Evolutionary conservation across 805 yeast genomes (phyloP).

Genomic region (Starmerella bacillaris): DNA sequence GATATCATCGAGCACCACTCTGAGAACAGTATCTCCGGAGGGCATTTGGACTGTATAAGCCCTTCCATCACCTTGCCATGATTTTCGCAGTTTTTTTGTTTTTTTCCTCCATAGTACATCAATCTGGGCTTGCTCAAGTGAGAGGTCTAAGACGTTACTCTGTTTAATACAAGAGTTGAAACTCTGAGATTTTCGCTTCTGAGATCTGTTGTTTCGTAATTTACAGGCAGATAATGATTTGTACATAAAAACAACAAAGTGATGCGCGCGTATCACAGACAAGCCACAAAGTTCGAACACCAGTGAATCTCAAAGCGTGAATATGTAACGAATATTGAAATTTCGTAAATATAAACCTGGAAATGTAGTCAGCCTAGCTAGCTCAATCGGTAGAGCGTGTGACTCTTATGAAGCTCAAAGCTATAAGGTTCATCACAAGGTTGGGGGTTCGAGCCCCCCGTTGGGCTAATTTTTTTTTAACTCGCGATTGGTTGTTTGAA

Average conservation of each 20-base stretch:
- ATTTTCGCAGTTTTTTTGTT: slow-evolving; percentile 61
- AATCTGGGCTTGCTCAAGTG: too few relatives aligned
- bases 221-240: neutral
- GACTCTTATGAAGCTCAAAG: slow-evolving; percentile 14
- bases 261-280: too few relatives aligned
- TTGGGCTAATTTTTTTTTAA: slow-evolving; percentile 13
- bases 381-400: slow-evolving; percentile 19
- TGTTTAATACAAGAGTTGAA: neutral
- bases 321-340: too few relatives aligned
- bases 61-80: slow-evolving; percentile 88
- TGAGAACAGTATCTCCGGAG: neutral
- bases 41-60: slow-evolving; percentile 1
- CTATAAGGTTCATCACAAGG: slow-evolving; percentile 16
- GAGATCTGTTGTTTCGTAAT: neutral
- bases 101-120: slow-evolving; percentile 52
- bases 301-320: too few relatives aligned
- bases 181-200: neutral
- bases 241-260: too few relatives aligned
- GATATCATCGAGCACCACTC: slow-evolving; percentile 18
- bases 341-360: too few relatives aligned
- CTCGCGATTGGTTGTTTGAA: too few relatives aligned
- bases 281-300: too few relatives aligned
- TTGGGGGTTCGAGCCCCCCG: slow-evolving; percentile 20
- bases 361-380: slow-evolving; percentile 4
- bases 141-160: neutral